These are phyloP conservation scores for Solanum corneliomulleri DNA, from an alignment of 257 asterid genomes.

Conservation along the genomic window DNA sequence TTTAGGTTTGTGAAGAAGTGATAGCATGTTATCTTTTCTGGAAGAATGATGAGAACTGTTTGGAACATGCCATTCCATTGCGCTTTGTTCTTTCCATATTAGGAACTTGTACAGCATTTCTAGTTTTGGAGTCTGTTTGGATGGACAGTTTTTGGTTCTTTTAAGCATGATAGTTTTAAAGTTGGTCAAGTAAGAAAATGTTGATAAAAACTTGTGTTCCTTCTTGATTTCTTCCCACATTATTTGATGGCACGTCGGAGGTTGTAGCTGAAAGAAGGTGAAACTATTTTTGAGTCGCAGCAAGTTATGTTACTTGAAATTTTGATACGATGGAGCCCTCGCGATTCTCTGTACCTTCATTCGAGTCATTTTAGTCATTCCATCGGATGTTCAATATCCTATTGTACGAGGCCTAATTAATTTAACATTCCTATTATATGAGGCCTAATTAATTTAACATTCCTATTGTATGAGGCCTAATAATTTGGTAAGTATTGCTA, in stretches of 20 bases:
- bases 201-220: not conserved
- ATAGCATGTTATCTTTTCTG: not conserved
- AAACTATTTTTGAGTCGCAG: not conserved
- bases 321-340: constrained; percentile 48
- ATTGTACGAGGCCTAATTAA: no score
- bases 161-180: not conserved
- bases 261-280: not conserved
- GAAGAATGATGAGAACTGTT: not conserved
- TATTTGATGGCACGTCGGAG: not conserved
- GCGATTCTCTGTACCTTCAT: not conserved
- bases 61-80: not conserved
- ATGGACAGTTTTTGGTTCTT: not conserved
- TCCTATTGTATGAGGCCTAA: not conserved
- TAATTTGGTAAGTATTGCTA: not conserved
- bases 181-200: not conserved
- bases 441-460: no score
- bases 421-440: not conserved
- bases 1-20: not conserved
- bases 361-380: not conserved
- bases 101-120: not conserved
- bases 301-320: not conserved
- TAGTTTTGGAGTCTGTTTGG: not conserved
- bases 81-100: not conserved
- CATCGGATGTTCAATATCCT: no score
- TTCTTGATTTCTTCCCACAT: not conserved